These are phyloP conservation scores for Echria macrotheca DNA, from an alignment of 495 filamentous ascomycete genomes.

Conservation along the genomic window DNA sequence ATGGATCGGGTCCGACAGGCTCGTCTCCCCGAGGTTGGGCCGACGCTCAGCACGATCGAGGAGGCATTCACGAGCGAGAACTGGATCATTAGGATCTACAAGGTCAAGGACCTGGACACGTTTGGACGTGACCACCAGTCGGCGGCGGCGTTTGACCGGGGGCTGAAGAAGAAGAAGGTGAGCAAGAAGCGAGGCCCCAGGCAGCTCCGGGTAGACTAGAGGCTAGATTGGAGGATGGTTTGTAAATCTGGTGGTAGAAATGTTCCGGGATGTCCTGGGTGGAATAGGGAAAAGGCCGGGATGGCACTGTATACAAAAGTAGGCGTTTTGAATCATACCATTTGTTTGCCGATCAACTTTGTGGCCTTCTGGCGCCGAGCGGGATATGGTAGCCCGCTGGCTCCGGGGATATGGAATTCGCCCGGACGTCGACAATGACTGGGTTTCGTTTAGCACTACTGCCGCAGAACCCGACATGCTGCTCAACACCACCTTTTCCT, in stretches of 20 bases:
- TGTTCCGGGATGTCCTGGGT: constrained; percentile 16
- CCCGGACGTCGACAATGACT: constrained; percentile 40
- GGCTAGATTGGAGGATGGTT: not conserved
- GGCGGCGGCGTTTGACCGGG: constrained; percentile 83
- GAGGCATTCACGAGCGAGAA: constrained; percentile 99
- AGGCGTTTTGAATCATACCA: constrained; percentile 12
- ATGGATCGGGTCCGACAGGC: constrained; percentile 82
- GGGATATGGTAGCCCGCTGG: constrained; percentile 43
- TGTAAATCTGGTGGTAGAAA: constrained; percentile 15
- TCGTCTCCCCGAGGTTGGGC: constrained; percentile 77
- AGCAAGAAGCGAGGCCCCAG: constrained; percentile 73
- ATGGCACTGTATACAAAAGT: constrained; percentile 23
- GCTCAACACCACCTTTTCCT: constrained; percentile 42
- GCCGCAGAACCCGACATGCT: constrained; percentile 42
- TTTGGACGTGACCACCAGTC: constrained; percentile 82
- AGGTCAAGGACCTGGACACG: constrained; percentile 98
- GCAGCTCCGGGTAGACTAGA: constrained; percentile 78
- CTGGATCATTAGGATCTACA: constrained; percentile 99
- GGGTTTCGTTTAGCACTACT: constrained; percentile 44
- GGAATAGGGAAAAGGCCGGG: constrained; percentile 17
- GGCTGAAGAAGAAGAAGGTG: constrained; percentile 85
- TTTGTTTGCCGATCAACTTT: too few relatives aligned
- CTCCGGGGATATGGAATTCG: constrained; percentile 45
- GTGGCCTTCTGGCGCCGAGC: constrained; percentile 38
- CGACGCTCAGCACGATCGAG: constrained; percentile 81